Conservation (phyloP, 441 rosid species). For the Gossypium schwendimanii region DNA sequence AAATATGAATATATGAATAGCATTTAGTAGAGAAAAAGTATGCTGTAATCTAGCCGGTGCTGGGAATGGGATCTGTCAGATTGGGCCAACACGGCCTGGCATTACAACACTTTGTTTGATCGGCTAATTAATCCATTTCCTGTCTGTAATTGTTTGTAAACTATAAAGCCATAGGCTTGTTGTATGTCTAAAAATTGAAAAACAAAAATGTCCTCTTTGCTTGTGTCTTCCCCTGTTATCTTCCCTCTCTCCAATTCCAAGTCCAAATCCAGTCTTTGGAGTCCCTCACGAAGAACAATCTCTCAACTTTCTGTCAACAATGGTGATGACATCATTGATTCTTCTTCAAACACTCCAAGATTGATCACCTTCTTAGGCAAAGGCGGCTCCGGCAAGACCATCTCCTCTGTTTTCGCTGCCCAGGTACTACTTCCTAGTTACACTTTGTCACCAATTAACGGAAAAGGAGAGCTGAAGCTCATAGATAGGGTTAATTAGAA, state of each 20-base stretch:
- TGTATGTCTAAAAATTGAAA: neutral
- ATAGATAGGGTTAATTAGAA: neutral
- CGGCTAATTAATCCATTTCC: neutral
- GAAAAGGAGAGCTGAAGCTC: neutral
- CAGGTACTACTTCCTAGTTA: slow-evolving; percentile 38
- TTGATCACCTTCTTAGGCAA: slow-evolving; percentile 75
- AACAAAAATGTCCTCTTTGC: slow-evolving; percentile 12
- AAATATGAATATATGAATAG: no score
- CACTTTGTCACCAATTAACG: neutral
- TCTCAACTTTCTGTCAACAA: slow-evolving; percentile 5
- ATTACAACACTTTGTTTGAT: neutral
- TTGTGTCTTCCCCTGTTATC: slow-evolving; percentile 10
- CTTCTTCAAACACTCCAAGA: slow-evolving; percentile 32
- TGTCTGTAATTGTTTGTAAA: neutral
- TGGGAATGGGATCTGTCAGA: neutral
- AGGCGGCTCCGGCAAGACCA: slow-evolving; percentile 94
- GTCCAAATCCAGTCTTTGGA: slow-evolving; percentile 8
- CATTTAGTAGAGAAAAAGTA: no score
- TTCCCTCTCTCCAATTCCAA: slow-evolving; percentile 11
- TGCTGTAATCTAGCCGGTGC: neutral
- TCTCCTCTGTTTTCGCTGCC: slow-evolving; percentile 75
- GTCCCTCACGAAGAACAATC: slow-evolving; percentile 5
- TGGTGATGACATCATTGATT: slow-evolving; percentile 5
- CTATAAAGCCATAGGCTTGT: neutral
- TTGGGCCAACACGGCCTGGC: neutral